Conservation (phyloP, 108 stramenopile genomes). For the Hondaea fermentalgiana region DNA sequence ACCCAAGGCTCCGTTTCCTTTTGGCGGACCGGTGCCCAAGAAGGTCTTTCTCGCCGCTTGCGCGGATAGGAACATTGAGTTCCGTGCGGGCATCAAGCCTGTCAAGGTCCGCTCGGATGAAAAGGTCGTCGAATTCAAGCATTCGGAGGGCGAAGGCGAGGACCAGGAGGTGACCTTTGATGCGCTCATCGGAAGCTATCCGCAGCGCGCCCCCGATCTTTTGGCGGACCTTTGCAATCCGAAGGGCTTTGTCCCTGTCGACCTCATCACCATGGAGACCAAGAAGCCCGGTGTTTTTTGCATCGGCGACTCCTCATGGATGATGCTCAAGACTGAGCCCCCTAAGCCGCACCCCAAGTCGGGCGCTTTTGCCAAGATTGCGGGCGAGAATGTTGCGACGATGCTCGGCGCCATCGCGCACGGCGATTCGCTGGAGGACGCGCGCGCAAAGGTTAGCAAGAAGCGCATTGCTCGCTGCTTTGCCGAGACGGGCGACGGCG, state of each 20-base stretch:
- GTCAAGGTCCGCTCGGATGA: neutral
- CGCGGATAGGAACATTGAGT: neutral
- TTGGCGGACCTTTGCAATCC: neutral
- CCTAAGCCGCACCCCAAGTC: neutral
- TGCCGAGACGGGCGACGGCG: neutral
- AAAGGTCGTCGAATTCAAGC: neutral
- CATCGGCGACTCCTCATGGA: neutral
- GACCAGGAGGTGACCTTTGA: neutral
- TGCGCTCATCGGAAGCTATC: neutral
- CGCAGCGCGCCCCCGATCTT: constrained; percentile 5
- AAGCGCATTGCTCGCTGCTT: neutral
- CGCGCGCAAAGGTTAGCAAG: neutral
- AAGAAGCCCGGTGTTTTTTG: neutral
- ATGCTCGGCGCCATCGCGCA: neutral
- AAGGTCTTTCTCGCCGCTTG: neutral
- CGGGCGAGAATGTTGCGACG: neutral
- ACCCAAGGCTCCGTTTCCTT: neutral
- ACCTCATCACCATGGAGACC: neutral
- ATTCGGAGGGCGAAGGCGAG: neutral
- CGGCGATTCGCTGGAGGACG: neutral
- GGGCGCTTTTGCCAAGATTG: neutral
- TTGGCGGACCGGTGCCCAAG: neutral
- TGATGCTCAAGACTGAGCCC: neutral
- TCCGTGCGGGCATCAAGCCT: neutral
- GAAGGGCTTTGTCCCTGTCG: constrained; percentile 2